phyloP scores from a whole-genome alignment of 306 rosid genomes.

The Vigna unguiculata region DNA sequence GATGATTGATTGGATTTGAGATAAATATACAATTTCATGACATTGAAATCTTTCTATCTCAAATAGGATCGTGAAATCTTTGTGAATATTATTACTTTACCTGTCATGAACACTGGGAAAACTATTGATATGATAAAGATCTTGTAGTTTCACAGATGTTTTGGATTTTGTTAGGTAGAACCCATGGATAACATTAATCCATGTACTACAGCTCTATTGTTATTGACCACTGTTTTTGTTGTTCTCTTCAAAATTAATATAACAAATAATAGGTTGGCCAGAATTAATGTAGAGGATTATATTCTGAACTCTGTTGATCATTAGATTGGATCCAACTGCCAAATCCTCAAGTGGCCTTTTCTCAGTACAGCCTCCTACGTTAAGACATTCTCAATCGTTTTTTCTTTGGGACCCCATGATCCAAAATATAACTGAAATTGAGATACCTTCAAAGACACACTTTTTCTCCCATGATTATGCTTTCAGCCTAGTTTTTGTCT shows the following conservation, averaged over 20 bases:
- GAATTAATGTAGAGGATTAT: constrained; percentile 12
- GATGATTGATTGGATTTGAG: constrained; percentile 4
- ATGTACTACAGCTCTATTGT: constrained; percentile 19
- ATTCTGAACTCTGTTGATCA: constrained; percentile 24
- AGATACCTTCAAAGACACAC: constrained; percentile 15
- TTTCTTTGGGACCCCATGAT: background rate
- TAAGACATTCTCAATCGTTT: constrained; percentile 17
- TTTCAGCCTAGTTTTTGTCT: constrained; percentile 28
- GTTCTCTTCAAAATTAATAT: constrained; percentile 21
- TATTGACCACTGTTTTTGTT: background rate
- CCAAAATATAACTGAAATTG: constrained; percentile 28
- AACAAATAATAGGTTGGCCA: constrained; percentile 11
- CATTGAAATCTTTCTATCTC: constrained; percentile 4
- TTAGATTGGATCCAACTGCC: constrained; percentile 22
- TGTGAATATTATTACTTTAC: constrained; percentile 11
- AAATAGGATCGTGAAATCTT: constrained; percentile 20
- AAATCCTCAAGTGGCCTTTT: constrained; percentile 1
- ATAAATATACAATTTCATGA: constrained; percentile 30
- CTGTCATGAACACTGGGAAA: constrained; percentile 20
- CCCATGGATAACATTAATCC: constrained; percentile 24
- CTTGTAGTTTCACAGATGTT: constrained; percentile 25
- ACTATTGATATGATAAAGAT: background rate
- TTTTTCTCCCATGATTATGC: background rate
- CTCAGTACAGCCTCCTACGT: background rate
- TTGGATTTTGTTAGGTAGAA: constrained; percentile 6